Evolutionary conservation across 352 stramenopile species (phyloP).

Genomic region (Pythium phragmitis): DNA sequence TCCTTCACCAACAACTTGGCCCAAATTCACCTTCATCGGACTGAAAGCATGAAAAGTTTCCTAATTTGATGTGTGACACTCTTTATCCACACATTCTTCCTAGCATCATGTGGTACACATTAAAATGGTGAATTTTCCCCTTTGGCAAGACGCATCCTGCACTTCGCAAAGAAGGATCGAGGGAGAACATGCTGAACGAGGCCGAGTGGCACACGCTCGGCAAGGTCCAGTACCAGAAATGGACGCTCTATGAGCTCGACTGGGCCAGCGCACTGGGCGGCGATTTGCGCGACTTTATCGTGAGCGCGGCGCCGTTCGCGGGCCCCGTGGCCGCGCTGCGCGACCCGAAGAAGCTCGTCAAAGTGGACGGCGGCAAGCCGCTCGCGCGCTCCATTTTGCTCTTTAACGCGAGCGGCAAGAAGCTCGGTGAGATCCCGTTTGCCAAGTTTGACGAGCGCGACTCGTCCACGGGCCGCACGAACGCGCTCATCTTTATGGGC

Average conservation of each 20-base stretch:
- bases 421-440: constrained; percentile 62
- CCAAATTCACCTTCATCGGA: too few species aligned
- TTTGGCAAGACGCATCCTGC: background rate
- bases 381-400: constrained; percentile 63
- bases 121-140: too few species aligned
- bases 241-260: constrained; percentile 65
- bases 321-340: constrained; percentile 72
- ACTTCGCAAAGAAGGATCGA: constrained; percentile 16
- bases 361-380: constrained; percentile 48
- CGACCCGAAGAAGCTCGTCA: constrained; percentile 73
- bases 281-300: constrained; percentile 70
- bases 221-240: constrained; percentile 88
- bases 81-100: too few species aligned
- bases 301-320: constrained; percentile 59
- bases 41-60: too few species aligned
- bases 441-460: constrained; percentile 70
- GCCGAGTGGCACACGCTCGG: constrained; percentile 83
- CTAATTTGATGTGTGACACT: too few species aligned
- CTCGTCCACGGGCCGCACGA: constrained; percentile 24
- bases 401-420: constrained; percentile 72
- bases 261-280: constrained; percentile 51
- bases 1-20: too few species aligned
- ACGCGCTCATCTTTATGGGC: constrained; percentile 66
- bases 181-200: constrained; percentile 28
- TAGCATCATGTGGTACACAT: too few species aligned